A percentile compares a stretch with the other conserved stretches of the same genome.
phyloP scores from a whole-genome alignment of 2,329 filamentous ascomycete genomes.

The Colletotrichum higginsianum region DNA sequence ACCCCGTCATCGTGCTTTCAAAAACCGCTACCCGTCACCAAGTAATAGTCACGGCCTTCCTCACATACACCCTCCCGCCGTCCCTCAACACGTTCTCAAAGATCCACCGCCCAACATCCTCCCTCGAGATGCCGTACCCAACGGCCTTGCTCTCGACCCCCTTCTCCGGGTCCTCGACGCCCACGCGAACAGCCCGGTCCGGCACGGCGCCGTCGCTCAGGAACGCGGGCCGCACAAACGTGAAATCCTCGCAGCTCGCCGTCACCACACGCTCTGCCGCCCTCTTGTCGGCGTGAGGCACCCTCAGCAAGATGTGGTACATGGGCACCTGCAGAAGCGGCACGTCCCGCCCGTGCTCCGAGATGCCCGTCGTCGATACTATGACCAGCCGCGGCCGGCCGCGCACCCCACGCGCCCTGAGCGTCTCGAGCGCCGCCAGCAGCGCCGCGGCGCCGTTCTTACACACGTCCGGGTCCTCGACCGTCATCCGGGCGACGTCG shows the following conservation, averaged over 20 bases:
- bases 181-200: constrained; percentile 52
- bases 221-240: constrained; percentile 57
- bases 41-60: constrained; percentile 56
- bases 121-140: constrained; percentile 63
- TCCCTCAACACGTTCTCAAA: constrained; percentile 55
- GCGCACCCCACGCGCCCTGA: constrained; percentile 43
- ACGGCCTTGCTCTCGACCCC: constrained; percentile 54
- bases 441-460: constrained; percentile 54
- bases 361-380: constrained; percentile 59
- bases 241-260: constrained; percentile 52
- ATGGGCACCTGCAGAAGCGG: constrained; percentile 60
- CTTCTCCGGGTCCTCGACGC: constrained; percentile 55
- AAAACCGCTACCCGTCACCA: constrained; percentile 46
- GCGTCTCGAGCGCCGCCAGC: constrained; percentile 49
- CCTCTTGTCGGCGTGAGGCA: constrained; percentile 64
- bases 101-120: constrained; percentile 64
- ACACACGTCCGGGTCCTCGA: constrained; percentile 59
- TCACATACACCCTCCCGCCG: constrained; percentile 47
- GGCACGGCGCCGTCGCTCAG: constrained; percentile 50
- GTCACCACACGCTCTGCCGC: constrained; percentile 58
- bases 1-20: neutral
- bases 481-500: constrained; percentile 46
- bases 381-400: constrained; percentile 54
- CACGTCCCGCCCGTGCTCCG: constrained; percentile 55
- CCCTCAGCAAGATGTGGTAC: constrained; percentile 58